Evolutionary conservation across 805 yeast species (phyloP).

Genomic region (Zygosaccharomyces kombuchaensis): DNA sequence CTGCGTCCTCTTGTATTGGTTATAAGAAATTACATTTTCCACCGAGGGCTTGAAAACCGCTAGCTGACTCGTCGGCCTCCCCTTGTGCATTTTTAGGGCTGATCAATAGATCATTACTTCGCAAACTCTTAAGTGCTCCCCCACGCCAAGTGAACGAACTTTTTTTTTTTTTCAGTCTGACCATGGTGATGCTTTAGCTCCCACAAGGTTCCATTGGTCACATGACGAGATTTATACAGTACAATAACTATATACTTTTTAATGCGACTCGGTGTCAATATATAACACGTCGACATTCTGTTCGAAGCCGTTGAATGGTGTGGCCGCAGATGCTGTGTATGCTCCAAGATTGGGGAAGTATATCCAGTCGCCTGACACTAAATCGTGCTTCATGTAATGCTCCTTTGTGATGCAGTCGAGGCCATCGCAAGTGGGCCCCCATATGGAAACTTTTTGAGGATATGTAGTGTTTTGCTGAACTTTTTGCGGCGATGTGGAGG

Average conservation of each 20-base stretch:
- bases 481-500: constrained; percentile 20
- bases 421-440: constrained; percentile 99
- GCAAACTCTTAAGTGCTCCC: neutral
- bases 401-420: constrained; percentile 70
- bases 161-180: neutral
- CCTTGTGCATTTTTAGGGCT: constrained; percentile 5
- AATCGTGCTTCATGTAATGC: constrained; percentile 51
- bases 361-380: constrained; percentile 87
- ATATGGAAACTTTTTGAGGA: constrained; percentile 55
- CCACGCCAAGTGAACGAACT: neutral
- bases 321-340: constrained; percentile 88
- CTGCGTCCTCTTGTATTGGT: constrained; percentile 30
- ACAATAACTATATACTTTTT: neutral
- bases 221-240: neutral
- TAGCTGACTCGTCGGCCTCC: constrained; percentile 21
- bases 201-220: neutral
- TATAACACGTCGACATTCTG: constrained; percentile 57
- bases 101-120: constrained; percentile 3
- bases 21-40: constrained; percentile 36
- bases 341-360: constrained; percentile 84
- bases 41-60: constrained; percentile 34
- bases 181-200: neutral
- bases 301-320: constrained; percentile 85
- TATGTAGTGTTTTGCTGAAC: constrained; percentile 7
- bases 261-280: constrained; percentile 41